Evolutionary conservation across 305 asterid genomes (phyloP).

Genomic region (Petunia hybrid): DNA sequence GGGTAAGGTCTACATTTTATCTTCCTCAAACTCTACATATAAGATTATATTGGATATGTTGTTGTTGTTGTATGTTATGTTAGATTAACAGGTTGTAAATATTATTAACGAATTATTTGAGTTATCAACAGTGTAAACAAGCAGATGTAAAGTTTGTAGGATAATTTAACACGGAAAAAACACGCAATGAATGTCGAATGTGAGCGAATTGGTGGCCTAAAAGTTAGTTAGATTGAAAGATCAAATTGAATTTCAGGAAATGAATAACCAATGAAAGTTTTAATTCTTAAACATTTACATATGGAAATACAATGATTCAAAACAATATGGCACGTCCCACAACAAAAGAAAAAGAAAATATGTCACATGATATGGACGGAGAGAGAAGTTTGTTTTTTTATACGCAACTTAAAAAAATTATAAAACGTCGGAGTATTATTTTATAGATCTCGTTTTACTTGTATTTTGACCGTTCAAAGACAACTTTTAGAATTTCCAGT

Average conservation of each 20-base stretch:
- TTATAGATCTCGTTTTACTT: background rate
- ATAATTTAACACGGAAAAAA: too few relatives aligned
- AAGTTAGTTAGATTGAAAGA: background rate
- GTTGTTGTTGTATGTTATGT: too few relatives aligned
- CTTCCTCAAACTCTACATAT: too few relatives aligned
- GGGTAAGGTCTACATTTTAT: too few relatives aligned
- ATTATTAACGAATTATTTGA: too few relatives aligned
- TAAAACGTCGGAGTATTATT: background rate
- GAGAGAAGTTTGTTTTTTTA: slow-evolving; percentile 7
- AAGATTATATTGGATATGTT: too few relatives aligned
- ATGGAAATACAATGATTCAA: background rate
- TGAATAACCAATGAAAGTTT: background rate
- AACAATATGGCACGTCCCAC: slow-evolving; percentile 22
- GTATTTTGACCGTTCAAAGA: slow-evolving; percentile 24
- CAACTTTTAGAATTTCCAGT: background rate
- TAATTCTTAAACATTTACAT: background rate
- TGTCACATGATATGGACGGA: slow-evolving; percentile 22
- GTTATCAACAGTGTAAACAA: too few relatives aligned
- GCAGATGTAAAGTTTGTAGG: too few relatives aligned
- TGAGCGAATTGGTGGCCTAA: background rate
- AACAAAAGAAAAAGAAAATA: background rate
- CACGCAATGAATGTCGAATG: too few relatives aligned
- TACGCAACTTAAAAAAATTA: background rate
- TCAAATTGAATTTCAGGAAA: background rate
- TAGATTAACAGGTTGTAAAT: too few relatives aligned